Evolutionary conservation across 495 filamentous ascomycete species (phyloP), one percentile per base, ranked within the genome.

Genomic region (Penicillium canescens): DNA sequence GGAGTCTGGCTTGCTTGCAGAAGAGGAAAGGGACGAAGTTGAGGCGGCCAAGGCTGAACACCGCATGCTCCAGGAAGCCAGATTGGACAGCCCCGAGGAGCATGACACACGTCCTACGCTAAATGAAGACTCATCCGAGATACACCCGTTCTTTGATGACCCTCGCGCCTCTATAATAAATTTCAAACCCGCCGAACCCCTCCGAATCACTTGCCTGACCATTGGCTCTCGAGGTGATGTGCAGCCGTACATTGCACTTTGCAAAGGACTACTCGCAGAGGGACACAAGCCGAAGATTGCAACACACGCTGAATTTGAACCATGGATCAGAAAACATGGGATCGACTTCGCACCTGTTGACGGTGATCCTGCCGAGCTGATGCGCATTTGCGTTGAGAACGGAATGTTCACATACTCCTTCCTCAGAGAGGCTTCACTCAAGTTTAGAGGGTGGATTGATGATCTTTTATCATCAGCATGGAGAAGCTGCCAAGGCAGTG

Each of bases 341-440:
- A 98, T 98, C 68, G 91, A 92, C 56, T 98, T 96, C 70, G 84
- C 81, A 9, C 83, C 85, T 4, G 88, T 98, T 1, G 91, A 87
- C 43, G 94, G 94, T 26, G 92, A 98, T 65, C 94, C 94, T 18
- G 90, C 87, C 41, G 92, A 98, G 68, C 78, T 98, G 20, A 97
- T 98, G 92, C 80, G 87, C 11, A 86, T 98, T 20, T 98, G 94
- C 65, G 91, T 98, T 11, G 91, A 98, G 61, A 90, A 98, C 66
- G 94, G 94, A 55, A 97, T 97, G 81, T 98, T 98, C 66, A 98
- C 94, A 2, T 90, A 86, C 49, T 87, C 87, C 3, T 98, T 98
- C 72, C 74, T 98, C 34, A 86, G 78, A 60, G 90, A 96, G 68
- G 93, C 92, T 21, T 91, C 89, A 37, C 71, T 81, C 6, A 96